These are phyloP conservation scores for Serendipita sp. DNA, from an alignment of 768 basidiomycete species.

Conservation along the genomic window DNA sequence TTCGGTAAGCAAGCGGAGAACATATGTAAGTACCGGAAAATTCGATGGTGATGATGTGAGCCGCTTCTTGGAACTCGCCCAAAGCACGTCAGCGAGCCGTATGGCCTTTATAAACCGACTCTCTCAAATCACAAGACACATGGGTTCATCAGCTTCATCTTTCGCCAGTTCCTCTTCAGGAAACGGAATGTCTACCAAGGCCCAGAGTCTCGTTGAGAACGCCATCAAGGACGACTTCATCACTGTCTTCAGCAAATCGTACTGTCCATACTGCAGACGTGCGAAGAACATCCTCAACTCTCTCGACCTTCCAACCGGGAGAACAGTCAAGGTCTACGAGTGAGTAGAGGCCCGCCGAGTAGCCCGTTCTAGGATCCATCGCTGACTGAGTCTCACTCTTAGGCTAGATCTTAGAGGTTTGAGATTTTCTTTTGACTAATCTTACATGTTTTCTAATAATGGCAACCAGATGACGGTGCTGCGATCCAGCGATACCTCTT, in stretches of 20 bases:
- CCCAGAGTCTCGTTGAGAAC: conserved; percentile 17
- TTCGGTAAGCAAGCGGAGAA: no score
- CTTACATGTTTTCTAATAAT: conserved; percentile 8
- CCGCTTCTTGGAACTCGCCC: background rate
- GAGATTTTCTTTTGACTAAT: background rate
- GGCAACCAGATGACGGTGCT: conserved; percentile 29
- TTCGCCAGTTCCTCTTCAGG: background rate
- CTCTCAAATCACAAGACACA: background rate
- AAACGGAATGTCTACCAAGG: background rate
- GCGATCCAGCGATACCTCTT: conserved; percentile 51
- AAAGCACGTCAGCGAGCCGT: background rate
- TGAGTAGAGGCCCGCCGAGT: conserved; percentile 6
- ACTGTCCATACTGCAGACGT: conserved; percentile 34
- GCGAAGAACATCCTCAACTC: conserved; percentile 31
- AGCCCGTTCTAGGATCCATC: no score
- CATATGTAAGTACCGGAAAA: no score
- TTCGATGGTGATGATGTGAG: no score
- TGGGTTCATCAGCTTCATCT: background rate
- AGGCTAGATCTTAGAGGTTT: background rate
- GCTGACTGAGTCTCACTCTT: background rate
- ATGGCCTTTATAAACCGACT: background rate
- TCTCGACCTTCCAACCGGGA: conserved; percentile 19
- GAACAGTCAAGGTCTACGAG: conserved; percentile 15
- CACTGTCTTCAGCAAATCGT: conserved; percentile 43
- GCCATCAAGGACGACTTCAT: conserved; percentile 35